These are phyloP conservation scores for Pythium graminicola DNA, from an alignment of 352 stramenopile species.

Conservation along the genomic window DNA sequence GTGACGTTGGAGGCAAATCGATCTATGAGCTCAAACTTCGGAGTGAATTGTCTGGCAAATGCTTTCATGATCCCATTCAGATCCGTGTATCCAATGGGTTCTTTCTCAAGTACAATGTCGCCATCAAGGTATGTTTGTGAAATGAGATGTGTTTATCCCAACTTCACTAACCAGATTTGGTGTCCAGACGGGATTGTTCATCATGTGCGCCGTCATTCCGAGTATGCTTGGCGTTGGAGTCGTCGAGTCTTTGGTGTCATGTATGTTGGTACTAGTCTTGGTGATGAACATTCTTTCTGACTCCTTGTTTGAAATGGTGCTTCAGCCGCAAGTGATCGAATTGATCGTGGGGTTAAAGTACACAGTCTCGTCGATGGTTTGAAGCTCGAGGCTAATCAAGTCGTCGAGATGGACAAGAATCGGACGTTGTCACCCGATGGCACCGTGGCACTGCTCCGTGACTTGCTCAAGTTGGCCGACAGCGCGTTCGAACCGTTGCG, in stretches of 20 bases:
- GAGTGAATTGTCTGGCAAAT: constrained; percentile 8
- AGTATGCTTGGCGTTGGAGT: constrained; percentile 1
- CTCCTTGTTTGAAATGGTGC: not conserved
- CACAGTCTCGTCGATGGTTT: not conserved
- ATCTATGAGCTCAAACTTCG: constrained; percentile 3
- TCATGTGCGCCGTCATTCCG: not conserved
- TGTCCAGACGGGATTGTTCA: constrained; percentile 1
- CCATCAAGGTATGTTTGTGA: constrained; percentile 11
- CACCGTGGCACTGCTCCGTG: not conserved
- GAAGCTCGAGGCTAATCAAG: not conserved
- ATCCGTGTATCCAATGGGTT: constrained; percentile 1
- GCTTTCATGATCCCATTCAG: constrained; percentile 11
- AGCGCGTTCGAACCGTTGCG: not conserved
- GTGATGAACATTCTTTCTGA: not conserved
- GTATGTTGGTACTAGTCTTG: not conserved
- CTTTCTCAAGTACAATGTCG: constrained; percentile 7
- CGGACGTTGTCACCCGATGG: not conserved
- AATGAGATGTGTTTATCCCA: not conserved
- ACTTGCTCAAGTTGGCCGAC: not conserved
- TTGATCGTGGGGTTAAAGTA: not conserved
- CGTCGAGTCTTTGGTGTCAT: not conserved
- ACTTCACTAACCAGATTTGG: not conserved
- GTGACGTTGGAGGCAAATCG: not conserved
- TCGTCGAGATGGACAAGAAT: not conserved
- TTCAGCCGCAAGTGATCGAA: not conserved